Base-by-base conservation (phyloP, 495 filamentous ascomycete genomes). In the Staphylotrichum longicolle region DNA sequence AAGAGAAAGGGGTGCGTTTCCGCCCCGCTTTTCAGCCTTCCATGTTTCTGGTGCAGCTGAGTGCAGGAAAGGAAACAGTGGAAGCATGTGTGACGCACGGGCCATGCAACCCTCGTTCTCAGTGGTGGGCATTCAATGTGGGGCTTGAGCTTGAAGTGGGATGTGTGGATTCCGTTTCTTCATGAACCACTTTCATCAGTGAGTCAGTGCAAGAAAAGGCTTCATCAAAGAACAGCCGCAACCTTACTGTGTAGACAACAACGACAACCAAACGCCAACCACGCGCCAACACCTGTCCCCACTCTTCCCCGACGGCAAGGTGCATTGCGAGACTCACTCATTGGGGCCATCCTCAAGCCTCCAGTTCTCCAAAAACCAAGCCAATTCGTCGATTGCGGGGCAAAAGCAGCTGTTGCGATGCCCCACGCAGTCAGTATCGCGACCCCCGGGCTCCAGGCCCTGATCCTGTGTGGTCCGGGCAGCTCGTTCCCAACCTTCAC, bases 381-480 rank as follows among this genome's bases (percentile, higher is more conserved):
- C 3, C 14, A 44, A 41, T 37, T 52, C 35, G 5, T 49, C 35
- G 56, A 42, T 51, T 12, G 47, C 47, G 47, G 57, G 57, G 57
- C 37, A 51, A 35, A 45, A 35, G 32, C 20, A 10, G 33, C 37
- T 33, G 27, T 54, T 11, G 7, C 39, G 27, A 66, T 66, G 63
- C 63, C 63, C 54, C 63, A 66, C 59, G 63, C 63, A 42, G 60
- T 66, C 60, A 62, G 50, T 32, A 62, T 91, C 69, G 86, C 90
- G 54, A 77, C 84, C 5, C 86, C 86, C 60, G 91, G 92, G 71
- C 90, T 98, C 63, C 94, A 98, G 73, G 93, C 94, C 66, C 75
- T 98, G 54, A 94, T 98, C 66, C 79, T 98, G 5, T 97, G 93
- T 66, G 93, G 93, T 2, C 92, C 93, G 51, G 94, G 95, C 57